Base-by-base conservation (phyloP, 2,329 filamentous ascomycete species). In the Hymenoscyphus infarciens region DNA sequence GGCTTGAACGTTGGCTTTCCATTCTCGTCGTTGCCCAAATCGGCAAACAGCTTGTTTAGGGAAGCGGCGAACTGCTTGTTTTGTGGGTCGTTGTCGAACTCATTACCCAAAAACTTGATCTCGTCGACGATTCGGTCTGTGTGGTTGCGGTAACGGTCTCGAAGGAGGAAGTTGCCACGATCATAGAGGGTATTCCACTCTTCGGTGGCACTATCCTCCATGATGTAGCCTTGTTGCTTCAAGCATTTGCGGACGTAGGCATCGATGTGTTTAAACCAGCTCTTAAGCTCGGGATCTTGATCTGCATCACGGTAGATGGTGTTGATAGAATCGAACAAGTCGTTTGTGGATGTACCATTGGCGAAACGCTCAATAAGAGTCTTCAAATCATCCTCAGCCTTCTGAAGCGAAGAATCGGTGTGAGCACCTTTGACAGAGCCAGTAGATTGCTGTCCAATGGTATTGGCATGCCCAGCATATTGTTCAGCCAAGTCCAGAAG, bases 321-420 rank as follows among this genome's bases (percentile, higher is more conserved):
- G 69, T 92, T 88, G 75, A 99, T 88, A 0, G 92, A 87, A 19
- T 90, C 87, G 79, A 95, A 92, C 3, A 98, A 80, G 68, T 96
- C 91, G 67, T 96, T 89, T 38, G 87, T 86, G 0, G 93, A 97
- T 8, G 95, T 98, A 72, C 88, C 88, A 76, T 99, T 98, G 74
- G 95, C 95, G 71, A 97, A 98, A 56, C 95, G 90, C 81, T 98
- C 95, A 69, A 99, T 87, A 22, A 99, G 81, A 8, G 87, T 91
- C 85, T 88, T 91, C 63, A 96, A 82, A 74, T 97, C 88, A 77
- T 84, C 81, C 79, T 97, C 91, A 59, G 91, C 92, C 61, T 82
- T 81, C 61, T 85, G 79, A 57, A 98, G 79, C 63, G 83, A 82
- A 66, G 85, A 81, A 68, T 87, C 82, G 63, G 77, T 75, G 71